A percentile compares a stretch with the other conserved stretches of the same genome.
Evolutionary conservation across 2,329 filamentous ascomycete genomes (phyloP).

Genomic region (Talaromyces sp.): DNA sequence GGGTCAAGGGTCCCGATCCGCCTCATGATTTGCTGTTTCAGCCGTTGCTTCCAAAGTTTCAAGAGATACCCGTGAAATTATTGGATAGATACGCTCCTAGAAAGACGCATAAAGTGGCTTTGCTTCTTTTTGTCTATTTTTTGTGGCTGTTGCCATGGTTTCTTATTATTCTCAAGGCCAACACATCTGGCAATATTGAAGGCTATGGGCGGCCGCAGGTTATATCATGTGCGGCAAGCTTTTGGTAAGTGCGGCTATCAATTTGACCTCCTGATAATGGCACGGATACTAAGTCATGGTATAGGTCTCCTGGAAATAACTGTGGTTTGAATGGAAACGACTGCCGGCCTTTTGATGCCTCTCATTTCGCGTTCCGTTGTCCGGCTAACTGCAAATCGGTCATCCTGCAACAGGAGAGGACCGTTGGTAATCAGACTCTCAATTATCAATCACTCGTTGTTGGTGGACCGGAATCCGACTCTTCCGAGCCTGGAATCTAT

Average conservation of each 20-base stretch:
- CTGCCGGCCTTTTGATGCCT: slow-evolving; percentile 55
- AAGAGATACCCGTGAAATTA: slow-evolving; percentile 47
- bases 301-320: slow-evolving; percentile 43
- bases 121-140: slow-evolving; percentile 46
- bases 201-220: slow-evolving; percentile 48
- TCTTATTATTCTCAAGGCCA: slow-evolving; percentile 46
- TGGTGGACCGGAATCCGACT: slow-evolving; percentile 46
- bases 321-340: slow-evolving; percentile 57
- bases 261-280: background rate
- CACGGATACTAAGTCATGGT: background rate
- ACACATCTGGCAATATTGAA: slow-evolving; percentile 49
- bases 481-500: slow-evolving; percentile 60
- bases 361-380: slow-evolving; percentile 56
- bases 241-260: slow-evolving; percentile 40
- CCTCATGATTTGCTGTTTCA: slow-evolving; percentile 47
- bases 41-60: slow-evolving; percentile 48
- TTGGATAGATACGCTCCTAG: slow-evolving; percentile 48
- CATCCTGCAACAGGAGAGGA: slow-evolving; percentile 51
- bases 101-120: slow-evolving; percentile 44
- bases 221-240: slow-evolving; percentile 47
- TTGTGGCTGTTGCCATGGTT: slow-evolving; percentile 51
- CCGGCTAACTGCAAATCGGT: slow-evolving; percentile 54
- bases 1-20: slow-evolving; percentile 51
- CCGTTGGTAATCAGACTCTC: slow-evolving; percentile 53
- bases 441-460: slow-evolving; percentile 55